A percentile compares a stretch with the other conserved stretches of the same genome.
phyloP scores from a whole-genome alignment of 768 basidiomycete genomes.

The Termitomyces sp. region DNA sequence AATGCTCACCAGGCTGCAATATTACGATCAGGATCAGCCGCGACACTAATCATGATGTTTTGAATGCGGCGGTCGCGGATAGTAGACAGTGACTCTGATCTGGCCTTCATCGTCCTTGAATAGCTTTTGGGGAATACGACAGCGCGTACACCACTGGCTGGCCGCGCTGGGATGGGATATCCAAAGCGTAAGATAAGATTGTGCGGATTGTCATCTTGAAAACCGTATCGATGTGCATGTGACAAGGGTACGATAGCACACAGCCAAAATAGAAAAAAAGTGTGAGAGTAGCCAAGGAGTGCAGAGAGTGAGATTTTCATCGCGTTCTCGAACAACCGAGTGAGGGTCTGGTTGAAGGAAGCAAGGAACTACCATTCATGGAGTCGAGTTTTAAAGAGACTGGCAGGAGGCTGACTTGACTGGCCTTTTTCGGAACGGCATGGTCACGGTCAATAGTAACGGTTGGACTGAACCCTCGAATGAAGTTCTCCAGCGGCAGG shows the following conservation, averaged over 20 bases:
- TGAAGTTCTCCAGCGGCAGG: neutral
- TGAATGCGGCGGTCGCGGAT: slow-evolving; percentile 16
- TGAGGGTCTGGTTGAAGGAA: neutral
- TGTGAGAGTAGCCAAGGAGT: slow-evolving; percentile 13
- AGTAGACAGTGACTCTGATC: slow-evolving; percentile 10
- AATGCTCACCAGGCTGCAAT: slow-evolving; percentile 14
- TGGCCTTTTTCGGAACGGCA: neutral
- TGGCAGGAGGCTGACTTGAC: slow-evolving; percentile 1
- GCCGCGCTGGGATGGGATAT: neutral
- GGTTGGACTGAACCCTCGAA: neutral
- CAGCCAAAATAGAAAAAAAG: slow-evolving; percentile 13
- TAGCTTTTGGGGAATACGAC: slow-evolving; percentile 8
- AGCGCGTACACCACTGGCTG: neutral
- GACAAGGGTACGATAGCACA: neutral
- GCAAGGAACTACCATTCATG: neutral
- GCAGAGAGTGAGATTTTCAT: slow-evolving; percentile 12
- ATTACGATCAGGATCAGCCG: slow-evolving; percentile 3
- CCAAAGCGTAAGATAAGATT: neutral
- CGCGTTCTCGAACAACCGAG: neutral
- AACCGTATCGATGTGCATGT: slow-evolving; percentile 3
- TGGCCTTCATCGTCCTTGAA: slow-evolving; percentile 32
- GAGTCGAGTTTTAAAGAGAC: neutral
- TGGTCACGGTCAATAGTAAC: too few relatives aligned
- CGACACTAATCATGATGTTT: slow-evolving; percentile 12
- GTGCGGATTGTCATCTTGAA: neutral